Base-by-base conservation (phyloP, 78 protist species). In the Emiliania huxleyi region DNA sequence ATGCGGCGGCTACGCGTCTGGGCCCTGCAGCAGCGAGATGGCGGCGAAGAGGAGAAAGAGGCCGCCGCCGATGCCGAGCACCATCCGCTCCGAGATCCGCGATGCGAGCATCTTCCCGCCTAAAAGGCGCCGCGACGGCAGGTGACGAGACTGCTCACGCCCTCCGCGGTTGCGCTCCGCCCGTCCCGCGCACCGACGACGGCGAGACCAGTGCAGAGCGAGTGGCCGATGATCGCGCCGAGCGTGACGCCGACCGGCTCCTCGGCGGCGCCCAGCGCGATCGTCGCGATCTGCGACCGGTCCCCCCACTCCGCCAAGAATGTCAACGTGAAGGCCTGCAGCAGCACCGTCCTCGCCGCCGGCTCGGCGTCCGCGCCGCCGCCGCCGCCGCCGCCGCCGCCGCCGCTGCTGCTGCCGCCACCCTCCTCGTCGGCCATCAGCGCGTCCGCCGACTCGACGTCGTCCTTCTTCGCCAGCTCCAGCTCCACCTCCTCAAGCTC, bases 261-360 rank as follows among this genome's bases (percentile, higher is more conserved):
- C 89, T 94, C 79, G 22, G 75, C 52, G 42, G 94, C 94, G 29
- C 91, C 94, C 1, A 81, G 56, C 48, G 89, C 89, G n/a, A 81
- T 44, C 56, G 89, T 81, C 4, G 89, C 89, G 42, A 95, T 79
- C 96, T 97, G 98, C 25, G 97, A 95, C 26, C 98, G 96, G 91
- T 97, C 98, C 37, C 98, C 98, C 97, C 97, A 96, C 95, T 97
- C 98, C 52, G 98, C 98, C 23, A 97, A 46, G 94, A 97, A 95
- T 38, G 97, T 96, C 75, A 97, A 87, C 33, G 88, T 81, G 93
- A 97, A 97, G 8, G 95, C 81, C 46, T 95, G 94, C 88, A 44
- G 44, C 38, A 77, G 46, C 46, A 77, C 46, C 5, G 4, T 22
- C 4, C n/a, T 8, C n/a, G 73, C 33, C 19, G 73, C 3, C 62